A percentile compares a stretch with the other conserved stretches of the same genome.
These are phyloP conservation scores for Oryza rufipogon DNA, from an alignment of 176 grass and related monocot species.

Conservation along the genomic window DNA sequence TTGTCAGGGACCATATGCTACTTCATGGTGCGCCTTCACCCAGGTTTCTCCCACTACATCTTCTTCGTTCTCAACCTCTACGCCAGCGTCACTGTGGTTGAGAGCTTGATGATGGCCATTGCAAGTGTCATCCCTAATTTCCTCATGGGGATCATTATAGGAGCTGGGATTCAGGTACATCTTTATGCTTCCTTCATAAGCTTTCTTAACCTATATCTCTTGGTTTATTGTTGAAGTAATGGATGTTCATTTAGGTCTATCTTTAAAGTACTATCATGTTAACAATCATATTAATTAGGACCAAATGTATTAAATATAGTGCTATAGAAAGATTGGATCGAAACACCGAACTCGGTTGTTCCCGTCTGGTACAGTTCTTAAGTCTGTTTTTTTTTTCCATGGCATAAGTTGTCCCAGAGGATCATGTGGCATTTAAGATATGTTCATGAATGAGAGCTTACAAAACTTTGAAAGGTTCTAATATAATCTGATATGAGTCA, in stretches of 20 bases:
- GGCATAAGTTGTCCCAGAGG: background rate
- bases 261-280: background rate
- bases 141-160: conserved; percentile 99
- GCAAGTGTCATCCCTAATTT: conserved; percentile 99
- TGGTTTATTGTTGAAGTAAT: background rate
- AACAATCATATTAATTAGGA: background rate
- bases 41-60: conserved; percentile 82
- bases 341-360: background rate
- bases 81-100: conserved; percentile 88
- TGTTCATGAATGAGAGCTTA: conserved; percentile 2
- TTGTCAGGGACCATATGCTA: conserved; percentile 90
- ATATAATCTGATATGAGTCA: background rate
- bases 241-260: background rate
- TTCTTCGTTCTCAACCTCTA: conserved; percentile 91
- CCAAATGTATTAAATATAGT: conserved; percentile 20
- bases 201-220: background rate
- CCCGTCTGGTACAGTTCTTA: background rate
- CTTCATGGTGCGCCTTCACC: conserved; percentile 89
- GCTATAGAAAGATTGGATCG: background rate
- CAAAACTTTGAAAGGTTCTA: background rate
- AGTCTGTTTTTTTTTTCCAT: background rate
- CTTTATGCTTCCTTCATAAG: background rate
- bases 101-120: conserved; percentile 99
- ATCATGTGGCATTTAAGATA: conserved; percentile 32
- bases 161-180: conserved; percentile 94